Conservation (phyloP, 148 eudicot species). For the Amaranthus cruentus region DNA sequence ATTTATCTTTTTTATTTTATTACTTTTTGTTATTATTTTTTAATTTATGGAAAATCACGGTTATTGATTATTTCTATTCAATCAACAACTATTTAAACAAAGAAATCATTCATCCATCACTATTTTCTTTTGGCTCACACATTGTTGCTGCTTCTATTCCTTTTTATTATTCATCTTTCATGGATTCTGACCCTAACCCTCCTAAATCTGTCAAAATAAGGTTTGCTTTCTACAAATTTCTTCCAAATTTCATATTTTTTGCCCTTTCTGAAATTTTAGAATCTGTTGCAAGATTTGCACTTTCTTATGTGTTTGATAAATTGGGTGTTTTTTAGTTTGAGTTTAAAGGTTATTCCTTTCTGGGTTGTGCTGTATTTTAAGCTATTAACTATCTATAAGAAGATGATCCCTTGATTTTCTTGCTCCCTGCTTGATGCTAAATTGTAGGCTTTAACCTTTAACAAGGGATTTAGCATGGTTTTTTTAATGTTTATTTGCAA, state of each 20-base stretch:
- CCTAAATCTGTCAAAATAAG: constrained; percentile 22
- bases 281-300: constrained; percentile 3
- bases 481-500: no score
- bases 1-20: no score
- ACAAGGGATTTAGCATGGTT: no score
- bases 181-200: constrained; percentile 22
- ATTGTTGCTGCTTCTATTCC: constrained; percentile 4
- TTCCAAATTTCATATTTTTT: background rate
- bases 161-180: background rate
- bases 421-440: background rate
- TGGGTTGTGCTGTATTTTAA: background rate
- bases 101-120: background rate
- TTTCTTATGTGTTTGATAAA: background rate
- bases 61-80: no score
- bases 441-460: background rate
- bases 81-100: no score
- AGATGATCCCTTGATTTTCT: no score
- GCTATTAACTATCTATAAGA: background rate
- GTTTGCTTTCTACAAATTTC: background rate
- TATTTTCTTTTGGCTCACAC: constrained; percentile 18
- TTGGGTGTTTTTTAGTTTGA: background rate
- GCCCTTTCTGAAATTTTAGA: background rate
- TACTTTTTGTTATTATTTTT: no score
- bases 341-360: background rate
- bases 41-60: no score